Conservation (phyloP, 2,329 filamentous ascomycete species). For the Elsinoe ampelina region DNA sequence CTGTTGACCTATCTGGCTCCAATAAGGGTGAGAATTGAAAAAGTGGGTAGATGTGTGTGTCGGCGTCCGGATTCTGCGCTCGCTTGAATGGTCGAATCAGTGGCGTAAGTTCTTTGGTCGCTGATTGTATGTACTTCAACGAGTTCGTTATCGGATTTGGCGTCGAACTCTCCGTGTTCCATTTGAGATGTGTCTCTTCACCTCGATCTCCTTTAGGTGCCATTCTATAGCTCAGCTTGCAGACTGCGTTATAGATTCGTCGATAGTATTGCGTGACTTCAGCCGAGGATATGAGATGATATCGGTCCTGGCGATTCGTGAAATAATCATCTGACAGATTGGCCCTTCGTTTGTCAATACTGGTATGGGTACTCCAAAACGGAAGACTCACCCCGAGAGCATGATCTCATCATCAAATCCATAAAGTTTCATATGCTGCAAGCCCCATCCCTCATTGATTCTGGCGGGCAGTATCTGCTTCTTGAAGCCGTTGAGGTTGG, state of each 20-base stretch:
- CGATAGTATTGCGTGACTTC: slow-evolving; percentile 76
- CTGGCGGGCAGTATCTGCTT: slow-evolving; percentile 78
- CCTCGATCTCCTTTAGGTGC: slow-evolving; percentile 45
- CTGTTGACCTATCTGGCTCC: slow-evolving; percentile 70
- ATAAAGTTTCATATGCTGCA: slow-evolving; percentile 99
- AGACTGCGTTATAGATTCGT: slow-evolving; percentile 65
- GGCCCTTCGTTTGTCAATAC: slow-evolving; percentile 42
- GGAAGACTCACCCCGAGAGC: slow-evolving; percentile 62
- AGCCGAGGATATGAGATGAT: slow-evolving; percentile 77
- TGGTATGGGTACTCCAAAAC: not conserved
- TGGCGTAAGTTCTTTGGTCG: slow-evolving; percentile 56
- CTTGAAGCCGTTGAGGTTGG: slow-evolving; percentile 77
- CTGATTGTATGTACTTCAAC: slow-evolving; percentile 56
- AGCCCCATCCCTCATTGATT: slow-evolving; percentile 95
- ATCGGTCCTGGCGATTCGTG: slow-evolving; percentile 87
- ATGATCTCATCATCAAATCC: slow-evolving; percentile 93
- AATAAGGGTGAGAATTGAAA: slow-evolving; percentile 82
- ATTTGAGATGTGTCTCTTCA: slow-evolving; percentile 40
- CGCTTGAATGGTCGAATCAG: slow-evolving; percentile 47
- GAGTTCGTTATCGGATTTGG: slow-evolving; percentile 66
- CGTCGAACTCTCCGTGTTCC: slow-evolving; percentile 66
- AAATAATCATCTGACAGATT: slow-evolving; percentile 94
- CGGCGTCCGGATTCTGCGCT: slow-evolving; percentile 34
- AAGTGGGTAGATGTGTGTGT: slow-evolving; percentile 74
- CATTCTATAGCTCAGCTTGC: slow-evolving; percentile 73